Conservation (phyloP, 768 basidiomycete genomes). For the Kondoa subrosea region DNA sequence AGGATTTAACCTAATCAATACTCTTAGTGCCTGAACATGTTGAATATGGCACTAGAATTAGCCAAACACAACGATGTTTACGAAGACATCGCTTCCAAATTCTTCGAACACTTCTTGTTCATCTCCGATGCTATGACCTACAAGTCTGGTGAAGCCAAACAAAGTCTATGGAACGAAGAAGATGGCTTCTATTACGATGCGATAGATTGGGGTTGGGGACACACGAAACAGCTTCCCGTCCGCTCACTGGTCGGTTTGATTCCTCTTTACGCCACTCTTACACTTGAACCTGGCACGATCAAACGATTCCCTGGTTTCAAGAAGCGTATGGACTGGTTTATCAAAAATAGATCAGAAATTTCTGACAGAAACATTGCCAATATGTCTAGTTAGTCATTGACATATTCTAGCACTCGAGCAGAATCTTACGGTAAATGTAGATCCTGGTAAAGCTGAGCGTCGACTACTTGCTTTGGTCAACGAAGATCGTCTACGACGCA, state of each 20-base stretch:
- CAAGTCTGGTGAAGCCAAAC: constrained; percentile 48
- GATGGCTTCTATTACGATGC: constrained; percentile 98
- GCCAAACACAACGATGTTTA: constrained; percentile 96
- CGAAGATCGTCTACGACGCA: constrained; percentile 72
- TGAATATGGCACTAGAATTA: constrained; percentile 90
- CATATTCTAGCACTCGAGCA: not conserved
- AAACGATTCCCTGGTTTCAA: constrained; percentile 94
- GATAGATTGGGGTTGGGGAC: constrained; percentile 33
- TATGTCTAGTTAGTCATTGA: constrained; percentile 70
- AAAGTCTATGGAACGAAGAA: constrained; percentile 86
- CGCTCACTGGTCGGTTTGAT: constrained; percentile 94
- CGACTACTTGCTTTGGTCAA: constrained; percentile 73
- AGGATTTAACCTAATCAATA: constrained; percentile 40
- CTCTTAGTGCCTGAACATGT: constrained; percentile 29
- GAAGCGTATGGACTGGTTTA: constrained; percentile 97
- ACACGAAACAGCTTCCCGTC: constrained; percentile 78
- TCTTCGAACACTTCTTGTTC: constrained; percentile 87
- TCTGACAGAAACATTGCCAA: constrained; percentile 88
- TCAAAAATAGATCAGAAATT: constrained; percentile 75
- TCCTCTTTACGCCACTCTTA: constrained; percentile 84
- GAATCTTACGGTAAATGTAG: too few species aligned
- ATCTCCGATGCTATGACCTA: constrained; percentile 98
- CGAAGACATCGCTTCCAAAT: constrained; percentile 98
- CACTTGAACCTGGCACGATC: constrained; percentile 72
- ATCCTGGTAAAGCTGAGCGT: constrained; percentile 64